Percentiles rank a stretch among this genome's conserved stretches.
Evolutionary conservation across 495 filamentous ascomycete genomes (phyloP).

Genomic region (Evernia prunastri): DNA sequence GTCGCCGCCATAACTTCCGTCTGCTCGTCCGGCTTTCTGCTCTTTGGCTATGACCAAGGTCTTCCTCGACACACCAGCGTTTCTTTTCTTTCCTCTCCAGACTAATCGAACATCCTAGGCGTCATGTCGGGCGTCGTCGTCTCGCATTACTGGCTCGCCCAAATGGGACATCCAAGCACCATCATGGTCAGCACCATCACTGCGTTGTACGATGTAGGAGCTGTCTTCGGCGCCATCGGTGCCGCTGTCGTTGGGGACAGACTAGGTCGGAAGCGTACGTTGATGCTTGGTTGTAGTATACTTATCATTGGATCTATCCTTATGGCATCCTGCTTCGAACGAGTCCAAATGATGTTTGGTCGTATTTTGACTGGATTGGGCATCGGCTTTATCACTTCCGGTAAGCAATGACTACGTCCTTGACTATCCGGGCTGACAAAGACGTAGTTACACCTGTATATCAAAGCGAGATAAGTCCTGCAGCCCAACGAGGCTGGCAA

Average conservation of each 20-base stretch:
- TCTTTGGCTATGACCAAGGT: constrained; percentile 44
- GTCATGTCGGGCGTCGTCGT: constrained; percentile 35
- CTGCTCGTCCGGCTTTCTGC: constrained; percentile 38
- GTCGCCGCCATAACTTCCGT: constrained; percentile 38
- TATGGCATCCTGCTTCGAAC: constrained; percentile 16
- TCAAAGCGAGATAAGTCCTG: constrained; percentile 31
- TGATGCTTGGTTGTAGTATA: constrained; percentile 5
- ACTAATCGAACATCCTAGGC: background rate
- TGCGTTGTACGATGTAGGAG: constrained; percentile 12
- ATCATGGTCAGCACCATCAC: constrained; percentile 16
- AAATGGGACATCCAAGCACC: constrained; percentile 12
- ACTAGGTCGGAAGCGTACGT: constrained; percentile 9
- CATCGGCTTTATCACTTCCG: constrained; percentile 30
- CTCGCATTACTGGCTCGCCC: constrained; percentile 14
- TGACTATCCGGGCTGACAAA: background rate
- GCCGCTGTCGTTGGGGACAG: constrained; percentile 10
- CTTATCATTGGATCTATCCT: constrained; percentile 10
- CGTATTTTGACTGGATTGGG: constrained; percentile 24
- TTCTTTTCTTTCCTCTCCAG: background rate
- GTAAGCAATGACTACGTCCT: background rate
- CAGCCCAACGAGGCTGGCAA: constrained; percentile 31
- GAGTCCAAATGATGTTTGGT: constrained; percentile 30
- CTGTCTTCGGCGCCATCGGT: constrained; percentile 13
- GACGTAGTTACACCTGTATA: constrained; percentile 29
- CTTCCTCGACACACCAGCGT: background rate